A percentile compares a stretch with the other conserved stretches of the same genome.
Evolutionary conservation across 257 asterid species (phyloP).

Genomic region (Verbena officinalis): DNA sequence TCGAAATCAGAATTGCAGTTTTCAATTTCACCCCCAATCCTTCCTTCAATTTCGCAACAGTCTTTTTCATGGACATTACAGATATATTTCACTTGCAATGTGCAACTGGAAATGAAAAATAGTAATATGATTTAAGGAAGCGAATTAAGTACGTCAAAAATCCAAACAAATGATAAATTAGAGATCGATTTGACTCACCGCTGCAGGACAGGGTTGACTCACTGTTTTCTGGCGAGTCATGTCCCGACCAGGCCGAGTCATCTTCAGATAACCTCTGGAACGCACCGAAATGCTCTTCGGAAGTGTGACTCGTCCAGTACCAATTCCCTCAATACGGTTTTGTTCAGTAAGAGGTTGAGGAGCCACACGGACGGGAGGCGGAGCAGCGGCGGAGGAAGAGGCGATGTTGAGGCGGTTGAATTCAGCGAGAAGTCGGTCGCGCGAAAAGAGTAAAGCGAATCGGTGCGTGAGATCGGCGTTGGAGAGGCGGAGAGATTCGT

Average conservation of each 20-base stretch:
- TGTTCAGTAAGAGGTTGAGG: constrained; percentile 30
- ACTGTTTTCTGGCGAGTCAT: constrained; percentile 28
- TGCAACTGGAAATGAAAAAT: background rate
- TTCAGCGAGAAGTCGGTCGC: constrained; percentile 58
- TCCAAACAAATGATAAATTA: background rate
- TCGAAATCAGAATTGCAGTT: background rate
- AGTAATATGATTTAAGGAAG: background rate
- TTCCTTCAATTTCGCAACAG: background rate
- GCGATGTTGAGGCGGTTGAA: constrained; percentile 48
- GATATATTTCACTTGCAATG: background rate
- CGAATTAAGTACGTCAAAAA: background rate
- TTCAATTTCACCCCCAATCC: no score
- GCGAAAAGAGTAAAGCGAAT: constrained; percentile 46
- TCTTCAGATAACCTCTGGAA: constrained; percentile 55
- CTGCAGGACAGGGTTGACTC: constrained; percentile 21
- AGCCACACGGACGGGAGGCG: constrained; percentile 20
- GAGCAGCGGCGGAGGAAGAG: constrained; percentile 27
- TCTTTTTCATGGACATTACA: background rate
- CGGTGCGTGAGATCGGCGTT: constrained; percentile 58
- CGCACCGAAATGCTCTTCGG: constrained; percentile 73
- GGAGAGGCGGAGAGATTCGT: constrained; percentile 41
- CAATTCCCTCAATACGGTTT: constrained; percentile 34
- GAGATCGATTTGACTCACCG: constrained; percentile 35
- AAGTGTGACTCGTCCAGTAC: constrained; percentile 41
- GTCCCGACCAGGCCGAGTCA: constrained; percentile 33